Evolutionary conservation across 306 rosid species (phyloP), one percentile per base, ranked within the genome.

Genomic region (Alnus glutinosa): DNA sequence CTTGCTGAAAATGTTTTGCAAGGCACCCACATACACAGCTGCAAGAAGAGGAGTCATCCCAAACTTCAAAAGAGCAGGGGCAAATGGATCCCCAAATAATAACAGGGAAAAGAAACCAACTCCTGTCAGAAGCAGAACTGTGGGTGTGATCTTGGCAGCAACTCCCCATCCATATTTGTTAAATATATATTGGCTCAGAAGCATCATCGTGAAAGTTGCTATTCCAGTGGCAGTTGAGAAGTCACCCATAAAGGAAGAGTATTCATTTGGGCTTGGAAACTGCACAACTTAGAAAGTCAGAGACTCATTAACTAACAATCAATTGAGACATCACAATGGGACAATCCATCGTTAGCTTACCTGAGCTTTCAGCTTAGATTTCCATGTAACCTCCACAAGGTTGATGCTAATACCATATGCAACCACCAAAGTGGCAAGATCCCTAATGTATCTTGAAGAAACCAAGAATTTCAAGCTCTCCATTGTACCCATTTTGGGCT

Each of bases 1-100:
- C 88, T 96, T 96, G 93, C 99, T 96, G 88, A 96, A 96, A 71
- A 96, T 93, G 89, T 96, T 96, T 78, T 96, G 99, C 96, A 96
- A 0, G n/a, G 99, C 99, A 79, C 99, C 99, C 55, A 96, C 99
- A 58, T 91, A 96, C 1, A 96, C 99, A 19, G 99, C 99, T 36
- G 99, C 99, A 75, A 96, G 98, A 77, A 96, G 94, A 49, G 99
- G 99, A 75, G 99, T 93, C 87, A 96, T 68, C 79, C 99, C 99
- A 0, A 93, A 75, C 73, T 81, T 78, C 0, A 92, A 90, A 48
- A 96, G 86, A 55, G 81, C 64, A 0, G 99, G 99, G 47, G 90
- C 88, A 28, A 95, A 37, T 7, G 97, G 97, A 10, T 32, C 97
- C 0, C 97, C 97, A 36, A 92, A 94, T 80, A 94, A 78, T 75